Evolutionary conservation across 495 filamentous ascomycete genomes (phyloP).

Genomic region (Lophium mytilinum): DNA sequence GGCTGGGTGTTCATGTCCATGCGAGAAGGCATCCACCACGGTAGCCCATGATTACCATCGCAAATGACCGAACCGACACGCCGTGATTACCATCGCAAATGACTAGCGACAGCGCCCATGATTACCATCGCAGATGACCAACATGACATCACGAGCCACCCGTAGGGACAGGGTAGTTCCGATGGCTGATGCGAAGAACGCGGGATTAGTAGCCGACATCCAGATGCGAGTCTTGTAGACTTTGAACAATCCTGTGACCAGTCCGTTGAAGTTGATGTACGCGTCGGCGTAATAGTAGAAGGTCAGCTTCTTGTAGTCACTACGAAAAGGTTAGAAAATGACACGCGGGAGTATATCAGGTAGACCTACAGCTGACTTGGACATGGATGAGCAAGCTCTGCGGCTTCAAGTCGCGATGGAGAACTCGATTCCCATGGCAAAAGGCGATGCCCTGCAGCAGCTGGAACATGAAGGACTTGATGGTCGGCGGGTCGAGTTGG

Average conservation of each 20-base stretch:
- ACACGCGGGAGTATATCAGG: neutral
- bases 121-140: too few relatives aligned
- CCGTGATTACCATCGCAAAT: too few relatives aligned
- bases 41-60: too few relatives aligned
- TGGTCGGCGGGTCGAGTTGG: slow-evolving; percentile 74
- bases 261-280: slow-evolving; percentile 97
- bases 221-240: slow-evolving; percentile 98
- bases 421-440: slow-evolving; percentile 74
- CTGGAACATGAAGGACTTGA: slow-evolving; percentile 99
- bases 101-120: too few relatives aligned
- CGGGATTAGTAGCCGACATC: slow-evolving; percentile 99
- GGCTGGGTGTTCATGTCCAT: too few relatives aligned
- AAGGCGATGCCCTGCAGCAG: slow-evolving; percentile 84
- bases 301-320: slow-evolving; percentile 98
- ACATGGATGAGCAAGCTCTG: neutral
- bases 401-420: neutral
- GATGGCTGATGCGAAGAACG: slow-evolving; percentile 76
- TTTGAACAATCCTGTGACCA: slow-evolving; percentile 96
- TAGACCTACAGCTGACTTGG: slow-evolving; percentile 79
- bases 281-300: slow-evolving; percentile 98
- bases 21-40: too few relatives aligned
- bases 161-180: neutral
- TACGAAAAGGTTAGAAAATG: slow-evolving; percentile 33
- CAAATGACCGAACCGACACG: too few relatives aligned
- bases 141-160: too few relatives aligned